These are phyloP conservation scores for Trichoderma sp. DNA, from an alignment of 2,329 filamentous ascomycete genomes.

Conservation along the genomic window DNA sequence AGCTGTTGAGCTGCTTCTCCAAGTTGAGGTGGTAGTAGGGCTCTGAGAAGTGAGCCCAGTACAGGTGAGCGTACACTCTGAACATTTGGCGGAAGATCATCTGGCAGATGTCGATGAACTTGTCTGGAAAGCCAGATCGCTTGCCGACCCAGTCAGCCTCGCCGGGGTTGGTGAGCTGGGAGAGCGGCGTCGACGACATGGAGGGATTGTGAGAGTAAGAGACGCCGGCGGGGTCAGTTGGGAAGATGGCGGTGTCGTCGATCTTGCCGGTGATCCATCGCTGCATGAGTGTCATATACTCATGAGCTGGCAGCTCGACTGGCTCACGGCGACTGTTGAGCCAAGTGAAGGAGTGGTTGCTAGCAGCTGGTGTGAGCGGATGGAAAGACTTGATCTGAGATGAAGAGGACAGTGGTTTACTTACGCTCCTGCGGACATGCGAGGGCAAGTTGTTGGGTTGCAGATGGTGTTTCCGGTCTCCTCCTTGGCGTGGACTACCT, in stretches of 20 bases:
- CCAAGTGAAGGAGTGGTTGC: conserved; percentile 96
- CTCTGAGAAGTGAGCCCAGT: conserved; percentile 90
- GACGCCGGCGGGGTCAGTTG: conserved; percentile 72
- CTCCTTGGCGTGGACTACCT: conserved; percentile 83
- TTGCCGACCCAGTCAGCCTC: conserved; percentile 82
- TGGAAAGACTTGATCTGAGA: not conserved
- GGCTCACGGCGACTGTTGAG: conserved; percentile 83
- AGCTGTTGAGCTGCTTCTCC: conserved; percentile 80
- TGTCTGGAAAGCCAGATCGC: conserved; percentile 84
- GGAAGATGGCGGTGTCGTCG: conserved; percentile 84
- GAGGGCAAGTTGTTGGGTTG: conserved; percentile 78
- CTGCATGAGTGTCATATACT: conserved; percentile 94
- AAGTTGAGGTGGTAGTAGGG: conserved; percentile 80
- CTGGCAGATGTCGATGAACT: conserved; percentile 87
- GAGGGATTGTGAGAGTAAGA: conserved; percentile 63
- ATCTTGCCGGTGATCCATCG: conserved; percentile 97
- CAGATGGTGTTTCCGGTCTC: conserved; percentile 75
- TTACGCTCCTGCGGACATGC: conserved; percentile 91
- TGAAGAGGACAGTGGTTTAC: conserved; percentile 38
- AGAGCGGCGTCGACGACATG: conserved; percentile 56
- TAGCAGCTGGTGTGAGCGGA: conserved; percentile 27
- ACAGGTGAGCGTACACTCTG: conserved; percentile 94
- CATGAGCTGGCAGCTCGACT: conserved; percentile 85
- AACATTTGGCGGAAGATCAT: conserved; percentile 98
- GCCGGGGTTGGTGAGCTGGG: conserved; percentile 57